Base-by-base conservation (phyloP, 495 filamentous ascomycete genomes). In the Aspergillus cavernicola region DNA sequence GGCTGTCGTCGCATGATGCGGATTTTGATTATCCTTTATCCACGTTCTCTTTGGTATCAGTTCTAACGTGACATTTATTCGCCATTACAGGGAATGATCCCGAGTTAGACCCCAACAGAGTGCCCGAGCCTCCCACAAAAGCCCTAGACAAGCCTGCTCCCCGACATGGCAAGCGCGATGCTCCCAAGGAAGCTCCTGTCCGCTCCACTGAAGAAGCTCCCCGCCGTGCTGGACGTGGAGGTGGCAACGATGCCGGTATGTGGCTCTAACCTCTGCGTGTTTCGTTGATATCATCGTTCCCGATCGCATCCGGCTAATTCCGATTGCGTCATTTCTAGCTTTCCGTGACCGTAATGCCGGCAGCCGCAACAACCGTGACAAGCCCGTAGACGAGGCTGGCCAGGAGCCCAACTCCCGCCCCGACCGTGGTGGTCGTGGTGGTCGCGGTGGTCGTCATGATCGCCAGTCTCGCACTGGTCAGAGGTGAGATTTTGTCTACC, bases 331-430 rank as follows among this genome's bases (percentile, higher is more conserved):
- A 23, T 37, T 16, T 51, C 20, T 62, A 97, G 92, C 89, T 69
- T 95, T 88, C 85, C 90, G 88, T 70, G 91, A 97, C 74, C 88
- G 89, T 67, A 84, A 85, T 58, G 90, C 88, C 64, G 93, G 91
- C 57, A 76, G 81, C 61, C 76, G 78, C 55, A 85, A 80, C 80
- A 97, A 97, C 80, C 88, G 89, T 62, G 80, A 80, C 71, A 89
- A 88, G 75, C 78, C 85, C 53, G 82, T 80, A 47, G 90, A 92
- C 32, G 91, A 96, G 78, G 31, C 44, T 22, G 79, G 59, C 64
- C 68, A 65, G 68, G 71, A 70, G 71, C 74, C 68, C 52, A 33
- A 62, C 49, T 74, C 74, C 39, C 84, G 89, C 71, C 67, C 66
- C 45, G 66, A 70, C 57, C 70, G 74, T 63, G 71, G 79, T 65